A percentile compares a stretch with the other conserved stretches of the same genome.
phyloP scores from a whole-genome alignment of 805 yeast species.

The Schwanniomyces vanrijiae region DNA sequence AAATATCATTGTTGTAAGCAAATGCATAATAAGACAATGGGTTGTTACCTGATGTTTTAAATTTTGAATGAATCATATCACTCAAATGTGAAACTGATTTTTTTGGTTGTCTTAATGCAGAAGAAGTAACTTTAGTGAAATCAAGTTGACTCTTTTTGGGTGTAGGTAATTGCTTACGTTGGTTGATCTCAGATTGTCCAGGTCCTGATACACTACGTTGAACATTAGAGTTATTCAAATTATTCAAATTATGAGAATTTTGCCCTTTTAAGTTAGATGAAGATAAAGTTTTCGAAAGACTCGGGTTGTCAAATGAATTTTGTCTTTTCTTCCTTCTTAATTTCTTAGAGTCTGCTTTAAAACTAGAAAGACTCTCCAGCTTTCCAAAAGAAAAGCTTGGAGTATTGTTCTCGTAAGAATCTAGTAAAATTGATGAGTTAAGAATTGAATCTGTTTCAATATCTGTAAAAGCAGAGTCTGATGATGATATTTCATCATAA shows the following conservation, averaged over 20 bases:
- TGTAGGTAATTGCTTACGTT: slow-evolving; percentile 3
- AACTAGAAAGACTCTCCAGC: slow-evolving; percentile 10
- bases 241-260: neutral
- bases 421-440: slow-evolving; percentile 25
- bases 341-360: slow-evolving; percentile 11
- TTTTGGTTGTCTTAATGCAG: neutral
- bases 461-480: slow-evolving; percentile 46
- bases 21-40: slow-evolving; percentile 46
- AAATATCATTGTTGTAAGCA: slow-evolving; percentile 26
- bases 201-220: neutral
- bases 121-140: slow-evolving; percentile 23
- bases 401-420: slow-evolving; percentile 17
- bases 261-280: slow-evolving; percentile 3
- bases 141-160: slow-evolving; percentile 3
- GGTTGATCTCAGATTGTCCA: neutral
- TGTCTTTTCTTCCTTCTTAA: slow-evolving; percentile 17
- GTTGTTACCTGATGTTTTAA: slow-evolving; percentile 33
- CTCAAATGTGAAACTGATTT: slow-evolving; percentile 38
- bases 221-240: neutral
- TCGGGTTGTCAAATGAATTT: slow-evolving; percentile 14
- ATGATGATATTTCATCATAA: slow-evolving; percentile 28
- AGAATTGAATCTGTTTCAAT: slow-evolving; percentile 40
- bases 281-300: slow-evolving; percentile 8
- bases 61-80: slow-evolving; percentile 39
- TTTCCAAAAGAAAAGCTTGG: slow-evolving; percentile 16